Evolutionary conservation across 2,329 filamentous ascomycete species (phyloP), one percentile per base, ranked within the genome.

Genomic region (Epichloe sp.): DNA sequence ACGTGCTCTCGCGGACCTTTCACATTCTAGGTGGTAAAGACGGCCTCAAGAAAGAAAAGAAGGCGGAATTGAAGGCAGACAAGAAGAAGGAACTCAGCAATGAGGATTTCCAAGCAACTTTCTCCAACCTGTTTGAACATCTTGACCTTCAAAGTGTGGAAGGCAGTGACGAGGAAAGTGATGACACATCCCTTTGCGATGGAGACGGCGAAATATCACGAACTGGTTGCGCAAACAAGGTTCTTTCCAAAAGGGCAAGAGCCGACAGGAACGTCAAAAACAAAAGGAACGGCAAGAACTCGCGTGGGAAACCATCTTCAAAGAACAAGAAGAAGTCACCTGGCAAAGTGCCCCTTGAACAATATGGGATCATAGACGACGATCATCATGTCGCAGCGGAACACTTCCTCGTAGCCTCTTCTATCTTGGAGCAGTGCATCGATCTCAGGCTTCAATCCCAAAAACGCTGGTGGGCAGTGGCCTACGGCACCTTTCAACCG

Each of bases 331-430:
- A 36, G n/a, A 36, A 50, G 14, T 2, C 15, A 8, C 36, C 36
- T 1, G 19, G 48, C 34, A 15, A 55, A 52, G 46, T 60, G 5
- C 23, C 38, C 36, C 12, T 41, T 56, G 40, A 62, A 49, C 42
- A 48, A 52, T 52, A 57, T 56, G 43, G 59, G 54, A 38, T 57
- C 48, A 47, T 58, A 54, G 54, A 61, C 56, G 55, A 56, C 47
- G 19, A 60, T 40, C 51, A 58, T 55, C 14, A 49, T 2, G 40
- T 54, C 5, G 49, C 35, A 6, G 49, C 68, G 0, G 68, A 73
- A 12, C 75, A 72, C 56, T 52, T 72, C 23, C 66, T 75, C 54
- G 72, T 73, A 17, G 64, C 67, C 3, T 70, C 69, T 51, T 62
- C 63, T 0, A 54, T 73, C 5, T 52, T 65, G 3, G 47, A 52